Base-by-base conservation (phyloP, 352 stramenopile genomes). In the Globisporangium canariense region DNA sequence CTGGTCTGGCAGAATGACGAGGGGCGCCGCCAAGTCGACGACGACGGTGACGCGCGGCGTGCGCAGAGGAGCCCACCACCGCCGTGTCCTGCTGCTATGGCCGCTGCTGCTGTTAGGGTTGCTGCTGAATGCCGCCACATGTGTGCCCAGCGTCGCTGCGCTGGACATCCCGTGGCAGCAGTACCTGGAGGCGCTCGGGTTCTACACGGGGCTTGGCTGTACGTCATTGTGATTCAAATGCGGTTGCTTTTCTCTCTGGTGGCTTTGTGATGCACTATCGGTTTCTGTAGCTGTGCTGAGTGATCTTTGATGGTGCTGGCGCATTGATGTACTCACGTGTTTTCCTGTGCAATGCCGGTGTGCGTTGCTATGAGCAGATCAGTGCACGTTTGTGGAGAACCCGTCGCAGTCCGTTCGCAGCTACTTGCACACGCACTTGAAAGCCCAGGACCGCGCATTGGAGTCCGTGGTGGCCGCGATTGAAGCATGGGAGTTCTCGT, bases 401-500 rank as follows among this genome's bases (percentile, higher is more conserved):
- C 85, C 85, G 36, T 88, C 83, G 9, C 72, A 85, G 51, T 56
- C 64, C 9, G 82, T 91, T 60, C 83, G 76, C 9, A 62, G 62
- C 2, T 83, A 91, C 69, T 55, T 93, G 43, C 52, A 77, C n/a
- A 71, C 79, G 25, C 77, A 91, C 45, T 64, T 93, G 22, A 83
- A 82, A 46, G 85, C 76, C 9, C 85, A 93, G 55, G 78, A 91
- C 51, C 73, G 78, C 30, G 81, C 82, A 16, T 63, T 91, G 28
- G 79, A 93, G 55, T 70, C 75, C 1, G 77, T 93, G 18, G 81
- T 91, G 4, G 81, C 71, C 1, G 81, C 85, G 5, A 85, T 93
- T 40, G 85, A 93, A 66, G 78, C 85, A 16, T 93, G 85, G 85
- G 85, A 93, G 64, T 93, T 93, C 66, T 89, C 81, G 85, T 93